A percentile compares a stretch with the other conserved stretches of the same genome.
Conservation (phyloP, 208 protist genomes). For the Porcisia deanei region DNA sequence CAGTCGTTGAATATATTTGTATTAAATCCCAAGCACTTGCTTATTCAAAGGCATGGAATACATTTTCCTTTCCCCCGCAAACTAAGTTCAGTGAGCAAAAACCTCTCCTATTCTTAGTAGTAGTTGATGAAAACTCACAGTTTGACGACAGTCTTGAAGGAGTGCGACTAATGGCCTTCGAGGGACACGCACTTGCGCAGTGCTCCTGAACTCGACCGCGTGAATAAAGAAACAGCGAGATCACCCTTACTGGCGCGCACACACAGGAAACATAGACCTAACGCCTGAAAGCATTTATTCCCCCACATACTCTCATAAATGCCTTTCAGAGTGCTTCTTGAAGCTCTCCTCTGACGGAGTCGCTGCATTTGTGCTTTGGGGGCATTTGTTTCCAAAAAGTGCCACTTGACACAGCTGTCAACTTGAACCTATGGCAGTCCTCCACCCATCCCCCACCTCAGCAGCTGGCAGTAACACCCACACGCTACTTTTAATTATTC, state of each 20-base stretch:
- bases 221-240: background rate
- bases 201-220: background rate
- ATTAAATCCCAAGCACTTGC: background rate
- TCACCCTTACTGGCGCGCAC: background rate
- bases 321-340: background rate
- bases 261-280: background rate
- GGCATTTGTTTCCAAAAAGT: too few relatives aligned
- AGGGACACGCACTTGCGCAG: background rate
- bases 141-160: background rate
- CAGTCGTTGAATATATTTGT: background rate
- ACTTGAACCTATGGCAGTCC: background rate
- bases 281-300: background rate
- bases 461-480: background rate
- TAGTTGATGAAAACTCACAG: background rate
- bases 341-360: background rate
- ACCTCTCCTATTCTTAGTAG: background rate
- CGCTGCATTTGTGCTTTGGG: background rate
- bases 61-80: background rate
- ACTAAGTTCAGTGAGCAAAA: background rate
- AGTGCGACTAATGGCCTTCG: background rate
- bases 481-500: too few relatives aligned
- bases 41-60: background rate
- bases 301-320: background rate
- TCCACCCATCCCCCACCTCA: background rate
- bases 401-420: background rate